Conservation (phyloP, 345 rosid species). For the Diplotaxis tenuifolia region DNA sequence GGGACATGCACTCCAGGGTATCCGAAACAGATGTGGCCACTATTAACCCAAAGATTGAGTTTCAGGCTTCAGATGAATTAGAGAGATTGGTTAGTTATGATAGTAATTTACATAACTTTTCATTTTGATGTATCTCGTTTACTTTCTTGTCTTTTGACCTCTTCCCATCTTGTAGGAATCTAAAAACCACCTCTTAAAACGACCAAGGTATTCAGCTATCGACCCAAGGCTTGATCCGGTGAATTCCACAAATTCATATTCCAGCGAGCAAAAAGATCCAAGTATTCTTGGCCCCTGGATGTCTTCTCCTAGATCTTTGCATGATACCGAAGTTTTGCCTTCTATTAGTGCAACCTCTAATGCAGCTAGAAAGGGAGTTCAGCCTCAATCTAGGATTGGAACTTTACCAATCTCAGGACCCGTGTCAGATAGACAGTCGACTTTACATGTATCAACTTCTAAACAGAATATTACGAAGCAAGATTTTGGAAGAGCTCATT, state of each 20-base stretch:
- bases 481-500: slow-evolving; percentile 38
- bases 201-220: slow-evolving; percentile 39
- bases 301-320: slow-evolving; percentile 43
- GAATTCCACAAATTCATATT: too few relatives aligned
- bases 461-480: slow-evolving; percentile 37
- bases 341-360: slow-evolving; percentile 48
- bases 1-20: slow-evolving; percentile 85
- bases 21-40: slow-evolving; percentile 53
- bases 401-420: slow-evolving; percentile 42
- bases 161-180: slow-evolving; percentile 51
- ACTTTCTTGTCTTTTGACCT: slow-evolving; percentile 11
- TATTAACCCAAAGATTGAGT: slow-evolving; percentile 52
- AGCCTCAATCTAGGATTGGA: slow-evolving; percentile 47
- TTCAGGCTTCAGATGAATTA: slow-evolving; percentile 51
- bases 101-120: background rate
- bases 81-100: slow-evolving; percentile 66
- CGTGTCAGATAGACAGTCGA: slow-evolving; percentile 46
- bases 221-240: slow-evolving; percentile 52
- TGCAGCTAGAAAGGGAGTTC: slow-evolving; percentile 45
- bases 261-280: slow-evolving; percentile 60
- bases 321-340: slow-evolving; percentile 50
- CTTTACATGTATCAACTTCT: slow-evolving; percentile 55
- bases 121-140: background rate
- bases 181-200: slow-evolving; percentile 47
- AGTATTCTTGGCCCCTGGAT: slow-evolving; percentile 39